Evolutionary conservation across 2,329 filamentous ascomycete species (phyloP).

Genomic region (Talaromyces sp.): DNA sequence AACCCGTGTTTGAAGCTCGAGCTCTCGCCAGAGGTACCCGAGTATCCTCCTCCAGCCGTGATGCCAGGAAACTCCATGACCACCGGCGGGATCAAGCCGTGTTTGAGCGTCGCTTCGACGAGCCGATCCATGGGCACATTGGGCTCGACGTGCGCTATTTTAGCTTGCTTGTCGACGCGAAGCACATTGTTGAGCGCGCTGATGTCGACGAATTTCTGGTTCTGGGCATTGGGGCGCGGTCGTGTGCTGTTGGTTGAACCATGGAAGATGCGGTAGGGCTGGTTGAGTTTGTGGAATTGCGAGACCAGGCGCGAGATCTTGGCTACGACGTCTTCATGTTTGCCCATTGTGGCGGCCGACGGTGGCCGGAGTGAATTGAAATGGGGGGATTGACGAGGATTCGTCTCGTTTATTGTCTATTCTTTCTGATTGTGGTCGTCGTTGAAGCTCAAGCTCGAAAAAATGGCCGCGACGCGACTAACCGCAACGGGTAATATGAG

Average conservation of each 20-base stretch:
- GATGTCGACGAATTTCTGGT: conserved; percentile 18
- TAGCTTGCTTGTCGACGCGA: conserved; percentile 33
- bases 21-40: conserved; percentile 60
- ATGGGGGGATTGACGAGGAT: neutral
- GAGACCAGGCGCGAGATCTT: conserved; percentile 9
- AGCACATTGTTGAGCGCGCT: conserved; percentile 17
- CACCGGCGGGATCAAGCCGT: conserved; percentile 56
- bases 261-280: conserved; percentile 69
- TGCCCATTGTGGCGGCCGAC: neutral
- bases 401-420: neutral
- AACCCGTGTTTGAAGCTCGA: conserved; percentile 57
- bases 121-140: conserved; percentile 65
- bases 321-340: conserved; percentile 9
- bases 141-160: conserved; percentile 61
- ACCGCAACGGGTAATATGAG: neutral
- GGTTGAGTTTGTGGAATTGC: conserved; percentile 39
- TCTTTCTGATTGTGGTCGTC: neutral
- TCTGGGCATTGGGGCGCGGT: conserved; percentile 28
- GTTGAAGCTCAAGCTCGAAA: neutral
- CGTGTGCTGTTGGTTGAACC: conserved; percentile 73
- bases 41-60: conserved; percentile 61
- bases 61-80: conserved; percentile 70
- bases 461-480: neutral
- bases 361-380: neutral
- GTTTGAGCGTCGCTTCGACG: conserved; percentile 50